Base-by-base conservation (phyloP, 192 early-diverging fungal species). In the Diversispora eburnea region DNA sequence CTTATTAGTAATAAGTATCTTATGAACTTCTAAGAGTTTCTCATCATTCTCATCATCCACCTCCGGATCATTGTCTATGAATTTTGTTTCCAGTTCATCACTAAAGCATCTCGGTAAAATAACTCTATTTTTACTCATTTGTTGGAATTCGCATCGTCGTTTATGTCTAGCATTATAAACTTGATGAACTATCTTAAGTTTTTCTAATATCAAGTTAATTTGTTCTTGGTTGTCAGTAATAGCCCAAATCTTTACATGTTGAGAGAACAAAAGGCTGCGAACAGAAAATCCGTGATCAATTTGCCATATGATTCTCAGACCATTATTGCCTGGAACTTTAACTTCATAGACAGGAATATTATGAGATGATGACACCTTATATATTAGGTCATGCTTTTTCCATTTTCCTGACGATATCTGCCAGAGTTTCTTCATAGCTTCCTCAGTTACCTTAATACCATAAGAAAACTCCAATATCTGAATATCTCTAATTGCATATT, bases 1-100 rank as follows among this genome's bases (percentile, higher is more conserved):
- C 22, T 70, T 70, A 56, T 70, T 70, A 3, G 68, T 70, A 20
- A 70, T 19, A 43, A 70, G 68, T 52, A 70, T 70, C 22, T 58
- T 56, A 42, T 70, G 68, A 42, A 70, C 54, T 9, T 70, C 52
- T 57, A 70, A 22, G 5, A 70, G 17, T 19, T 19, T 57, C n/a
- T 70, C 68, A 43, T 70, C 68, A 57, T 19, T 57, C n/a, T 70
- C 68, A 43, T 70, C 68, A 57, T 70, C 68, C 9, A 45, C 41
- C 8, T 25, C 8, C 10, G 5, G 41, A 47, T 15, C 41, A 3
- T 67, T 20, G 8, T 49, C 46, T 49, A 47, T 20, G 15, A 47
- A 67, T 8, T 51, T 67, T 39, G 8, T 22, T 33, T 33, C 46
- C 7, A 57, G 25, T 33, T 33, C 54, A 66, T 45, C 39, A 9